Base-by-base conservation (phyloP, 2,329 filamentous ascomycete species). In the Xylaria sp. region DNA sequence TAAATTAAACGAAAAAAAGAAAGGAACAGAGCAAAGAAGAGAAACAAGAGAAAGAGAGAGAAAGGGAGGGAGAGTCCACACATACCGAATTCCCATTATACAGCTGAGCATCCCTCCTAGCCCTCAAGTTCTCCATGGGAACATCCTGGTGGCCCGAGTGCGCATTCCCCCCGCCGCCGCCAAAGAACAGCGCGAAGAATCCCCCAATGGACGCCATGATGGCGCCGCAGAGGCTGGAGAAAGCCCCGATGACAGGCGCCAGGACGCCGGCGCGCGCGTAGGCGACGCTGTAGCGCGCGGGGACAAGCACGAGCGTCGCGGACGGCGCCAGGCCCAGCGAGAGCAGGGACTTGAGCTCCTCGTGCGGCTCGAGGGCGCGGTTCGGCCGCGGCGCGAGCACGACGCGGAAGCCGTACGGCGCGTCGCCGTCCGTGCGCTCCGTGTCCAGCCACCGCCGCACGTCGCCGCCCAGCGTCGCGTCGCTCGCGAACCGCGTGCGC, bases 31-130 rank as follows among this genome's bases (percentile, higher is more conserved):
- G 8, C 29, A 25, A 8, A 27, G 11, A 43, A 27, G 15, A 10
- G 29, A 13, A n/a, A 17, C 11, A 19, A 7, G 9, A 2, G n/a
- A 29, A 7, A 31, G 15, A 40, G 17, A 31, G 7, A 10, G 2
- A n/a, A 3, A 21, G 27, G 19, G 11, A 19, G 10, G 8, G 19
- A 19, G 3, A 19, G 11, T 6, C 5, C 10, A 37, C 25, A 60
- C 86, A 76, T 80, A 93, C 91, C 73, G 91, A 91, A 72, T 97
- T 97, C 1, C 93, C 93, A 71, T 97, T 97, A 73, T 97, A 97
- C 47, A 96, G 85, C 71, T 96, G 89, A 44, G 87, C 84, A 64
- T 88, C 83, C 57, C 54, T 69, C 9, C 57, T 44, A 52, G 72
- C 53, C 67, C 70, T 40, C 15, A 79, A 43, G 3, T 74, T 69